phyloP scores from a whole-genome alignment of 2,329 filamentous ascomycete species.

The Ophiostoma sp. region DNA sequence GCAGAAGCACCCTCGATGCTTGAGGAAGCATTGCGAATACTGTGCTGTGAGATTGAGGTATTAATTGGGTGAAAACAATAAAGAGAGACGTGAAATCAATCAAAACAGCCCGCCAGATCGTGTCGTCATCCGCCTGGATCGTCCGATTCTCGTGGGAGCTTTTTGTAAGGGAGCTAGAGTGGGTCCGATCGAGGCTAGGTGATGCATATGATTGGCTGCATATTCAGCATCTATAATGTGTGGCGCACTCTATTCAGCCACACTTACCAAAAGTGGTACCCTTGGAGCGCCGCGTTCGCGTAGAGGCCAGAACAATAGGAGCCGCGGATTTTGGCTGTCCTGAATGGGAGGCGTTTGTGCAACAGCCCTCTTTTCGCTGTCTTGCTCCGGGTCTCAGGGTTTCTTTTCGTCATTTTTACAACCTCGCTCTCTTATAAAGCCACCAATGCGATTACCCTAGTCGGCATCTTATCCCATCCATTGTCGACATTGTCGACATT shows the following conservation, averaged over 20 bases:
- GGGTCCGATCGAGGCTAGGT: not conserved
- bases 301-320: conserved; percentile 10
- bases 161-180: conserved; percentile 10
- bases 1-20: conserved; percentile 12
- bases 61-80: not conserved
- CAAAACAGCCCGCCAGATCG: not conserved
- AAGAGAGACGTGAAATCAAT: not conserved
- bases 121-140: conserved; percentile 3
- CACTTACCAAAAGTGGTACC: not conserved
- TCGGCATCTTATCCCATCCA: not conserved
- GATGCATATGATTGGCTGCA: not conserved
- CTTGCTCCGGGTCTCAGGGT: not conserved
- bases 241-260: conserved; percentile 5
- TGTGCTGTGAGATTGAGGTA: not conserved
- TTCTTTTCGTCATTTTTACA: not conserved
- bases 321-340: not conserved
- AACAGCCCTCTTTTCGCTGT: not conserved
- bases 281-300: conserved; percentile 3
- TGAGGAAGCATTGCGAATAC: not conserved
- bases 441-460: not conserved
- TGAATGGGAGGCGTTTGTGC: not conserved
- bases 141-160: conserved; percentile 9
- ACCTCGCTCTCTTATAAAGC: too few species aligned
- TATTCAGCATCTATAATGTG: not conserved
- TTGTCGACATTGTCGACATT: not conserved